Evolutionary conservation across 805 yeast species (phyloP).

Genomic region (Saturnispora besseyi): DNA sequence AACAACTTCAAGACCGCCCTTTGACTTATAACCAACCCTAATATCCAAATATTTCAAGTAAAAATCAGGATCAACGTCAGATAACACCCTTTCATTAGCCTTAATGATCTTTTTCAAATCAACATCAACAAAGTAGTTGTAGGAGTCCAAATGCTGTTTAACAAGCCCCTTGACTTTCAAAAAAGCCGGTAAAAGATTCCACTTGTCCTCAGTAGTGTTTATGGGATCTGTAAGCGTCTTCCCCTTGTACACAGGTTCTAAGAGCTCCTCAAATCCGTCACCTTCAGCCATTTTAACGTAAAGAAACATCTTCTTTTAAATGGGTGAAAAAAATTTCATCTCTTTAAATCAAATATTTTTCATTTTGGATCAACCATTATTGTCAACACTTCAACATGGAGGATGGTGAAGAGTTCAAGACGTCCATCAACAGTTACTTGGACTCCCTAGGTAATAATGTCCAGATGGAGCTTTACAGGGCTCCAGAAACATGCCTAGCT

Average conservation of each 20-base stretch:
- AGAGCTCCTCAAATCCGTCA: slow-evolving; percentile 64
- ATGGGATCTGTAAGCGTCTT: slow-evolving; percentile 80
- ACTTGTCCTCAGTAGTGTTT: slow-evolving; percentile 87
- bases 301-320: neutral
- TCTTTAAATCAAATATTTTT: neutral
- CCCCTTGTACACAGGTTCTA: slow-evolving; percentile 79
- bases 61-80: slow-evolving; percentile 97
- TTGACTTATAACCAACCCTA: slow-evolving; percentile 75
- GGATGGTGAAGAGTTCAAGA: slow-evolving; percentile 38
- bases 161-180: slow-evolving; percentile 92
- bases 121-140: slow-evolving; percentile 88
- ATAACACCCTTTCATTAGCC: slow-evolving; percentile 81
- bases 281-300: slow-evolving; percentile 4
- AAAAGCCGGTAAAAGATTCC: slow-evolving; percentile 95
- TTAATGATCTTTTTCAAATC: slow-evolving; percentile 86
- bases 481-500: slow-evolving; percentile 92
- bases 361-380: neutral
- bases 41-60: slow-evolving; percentile 89
- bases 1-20: slow-evolving; percentile 42
- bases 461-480: slow-evolving; percentile 71
- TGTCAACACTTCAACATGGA: slow-evolving; percentile 1
- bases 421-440: slow-evolving; percentile 78
- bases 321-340: neutral
- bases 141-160: slow-evolving; percentile 96
- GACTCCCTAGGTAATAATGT: slow-evolving; percentile 84